Percentiles rank a stretch among this genome's conserved stretches.
Evolutionary conservation across 208 protist species (phyloP).

Genomic region (Endotrypanum monterogeii): DNA sequence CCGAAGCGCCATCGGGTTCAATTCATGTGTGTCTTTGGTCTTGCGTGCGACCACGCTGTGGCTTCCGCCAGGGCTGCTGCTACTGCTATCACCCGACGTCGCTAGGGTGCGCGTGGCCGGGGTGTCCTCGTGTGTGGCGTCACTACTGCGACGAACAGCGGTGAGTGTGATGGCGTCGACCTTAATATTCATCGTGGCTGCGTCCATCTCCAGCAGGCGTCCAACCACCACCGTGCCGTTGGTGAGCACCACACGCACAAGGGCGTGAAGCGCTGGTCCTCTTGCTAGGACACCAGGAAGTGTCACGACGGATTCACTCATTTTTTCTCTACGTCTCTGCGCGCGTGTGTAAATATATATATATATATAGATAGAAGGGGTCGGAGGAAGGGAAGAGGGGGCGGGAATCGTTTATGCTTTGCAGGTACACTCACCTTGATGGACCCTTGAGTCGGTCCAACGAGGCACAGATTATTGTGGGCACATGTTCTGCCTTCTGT

Average conservation of each 20-base stretch:
- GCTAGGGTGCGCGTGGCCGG: background rate
- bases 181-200: slow-evolving; percentile 78
- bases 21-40: slow-evolving; percentile 28
- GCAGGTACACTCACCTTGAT: background rate
- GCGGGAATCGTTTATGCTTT: no score
- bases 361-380: no score
- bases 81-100: slow-evolving; percentile 4
- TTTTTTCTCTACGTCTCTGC: background rate
- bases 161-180: slow-evolving; percentile 68
- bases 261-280: slow-evolving; percentile 48
- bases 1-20: slow-evolving; percentile 49
- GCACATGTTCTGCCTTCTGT: background rate
- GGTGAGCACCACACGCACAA: slow-evolving; percentile 72
- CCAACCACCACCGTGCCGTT: slow-evolving; percentile 71
- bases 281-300: slow-evolving; percentile 55
- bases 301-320: slow-evolving; percentile 22
- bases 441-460: background rate
- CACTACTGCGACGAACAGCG: slow-evolving; percentile 39
- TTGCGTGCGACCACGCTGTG: background rate
- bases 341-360: background rate
- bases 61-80: slow-evolving; percentile 1
- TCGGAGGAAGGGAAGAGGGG: no score
- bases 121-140: background rate
- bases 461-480: background rate
- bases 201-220: slow-evolving; percentile 67